Percentiles rank a stretch among this genome's conserved stretches.
Evolutionary conservation across 768 basidiomycete species (phyloP).

Genomic region (Termitomyces bulborhizus): DNA sequence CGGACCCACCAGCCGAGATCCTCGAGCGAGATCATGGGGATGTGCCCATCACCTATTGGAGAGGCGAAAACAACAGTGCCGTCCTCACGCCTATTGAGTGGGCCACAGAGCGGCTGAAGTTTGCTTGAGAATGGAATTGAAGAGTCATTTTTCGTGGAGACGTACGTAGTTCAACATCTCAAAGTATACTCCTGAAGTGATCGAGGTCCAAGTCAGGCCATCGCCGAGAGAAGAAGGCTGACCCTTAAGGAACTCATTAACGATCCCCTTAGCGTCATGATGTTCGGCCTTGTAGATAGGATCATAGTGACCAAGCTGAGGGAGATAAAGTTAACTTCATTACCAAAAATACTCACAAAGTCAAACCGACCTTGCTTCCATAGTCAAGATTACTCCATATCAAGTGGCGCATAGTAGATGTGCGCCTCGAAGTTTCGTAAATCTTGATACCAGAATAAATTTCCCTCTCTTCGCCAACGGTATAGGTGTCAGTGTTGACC

Average conservation of each 20-base stretch:
- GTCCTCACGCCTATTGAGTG: conserved; percentile 28
- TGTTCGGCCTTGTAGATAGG: conserved; percentile 31
- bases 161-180: conserved; percentile 35
- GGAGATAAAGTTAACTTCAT: neutral
- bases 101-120: conserved; percentile 23
- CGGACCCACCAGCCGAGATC: conserved; percentile 36
- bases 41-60: conserved; percentile 26
- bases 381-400: conserved; percentile 39
- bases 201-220: conserved; percentile 27
- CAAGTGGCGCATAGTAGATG: conserved; percentile 27
- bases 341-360: neutral
- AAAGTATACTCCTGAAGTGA: conserved; percentile 34
- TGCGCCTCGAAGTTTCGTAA: conserved; percentile 32
- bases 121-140: neutral
- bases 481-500: conserved; percentile 35
- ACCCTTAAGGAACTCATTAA: conserved; percentile 29
- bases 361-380: conserved; percentile 25
- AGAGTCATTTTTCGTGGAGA: neutral
- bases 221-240: conserved; percentile 27
- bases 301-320: conserved; percentile 17
- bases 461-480: conserved; percentile 33
- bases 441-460: conserved; percentile 33
- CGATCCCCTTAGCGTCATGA: conserved; percentile 34
- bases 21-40: conserved; percentile 32
- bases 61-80: conserved; percentile 34